Evolutionary conservation across 345 rosid species (phyloP), one percentile per base, ranked within the genome.

Genomic region (Barbarea vulgaris): DNA sequence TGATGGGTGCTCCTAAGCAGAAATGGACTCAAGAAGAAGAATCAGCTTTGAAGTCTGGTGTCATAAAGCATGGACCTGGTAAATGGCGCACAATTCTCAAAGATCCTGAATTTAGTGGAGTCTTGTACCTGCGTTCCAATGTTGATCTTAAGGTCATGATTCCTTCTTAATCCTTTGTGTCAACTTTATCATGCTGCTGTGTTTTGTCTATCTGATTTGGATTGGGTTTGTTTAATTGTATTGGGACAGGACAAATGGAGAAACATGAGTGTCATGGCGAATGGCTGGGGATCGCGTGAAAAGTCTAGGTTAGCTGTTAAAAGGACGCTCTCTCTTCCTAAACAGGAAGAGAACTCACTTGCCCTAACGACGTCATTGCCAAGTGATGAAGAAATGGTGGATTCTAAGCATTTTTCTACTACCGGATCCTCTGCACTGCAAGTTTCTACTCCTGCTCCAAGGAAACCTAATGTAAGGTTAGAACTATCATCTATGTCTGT

Each of bases 11-110:
- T 30, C 99, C 98, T 0, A 96, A 96, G 82, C 99, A 96, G 76
- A 96, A 96, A 81, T 96, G 99, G 99, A 96, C 98, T 2, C 83
- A 89, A 37, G 99, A 93, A 77, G 99, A 96, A 81, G 99, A 96
- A 83, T 87, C 91, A 4, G 99, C 99, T 17, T 61, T 96, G 3
- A 96, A 87, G 84, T 88, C 98, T 74, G 98, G 99, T 59, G 97
- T 96, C 31, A 61, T 83, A 17, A 96, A 96, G 85, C 99, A 96
- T 61, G 98, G 99, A n/a, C 87, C 96, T 68, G 98, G 97, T 3
- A 91, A 89, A 81, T 96, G 99, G 99, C 91, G 99, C 28, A 96
- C 99, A 2, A 93, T 96, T 78, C 94, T 96, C 56, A 93, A 87
- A 77, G 99, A 93, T 74, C 98, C 99, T 4, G 98, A 96, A 61